phyloP scores from a whole-genome alignment of 148 eudicot species.

The Heliamphora exappendiculata region DNA sequence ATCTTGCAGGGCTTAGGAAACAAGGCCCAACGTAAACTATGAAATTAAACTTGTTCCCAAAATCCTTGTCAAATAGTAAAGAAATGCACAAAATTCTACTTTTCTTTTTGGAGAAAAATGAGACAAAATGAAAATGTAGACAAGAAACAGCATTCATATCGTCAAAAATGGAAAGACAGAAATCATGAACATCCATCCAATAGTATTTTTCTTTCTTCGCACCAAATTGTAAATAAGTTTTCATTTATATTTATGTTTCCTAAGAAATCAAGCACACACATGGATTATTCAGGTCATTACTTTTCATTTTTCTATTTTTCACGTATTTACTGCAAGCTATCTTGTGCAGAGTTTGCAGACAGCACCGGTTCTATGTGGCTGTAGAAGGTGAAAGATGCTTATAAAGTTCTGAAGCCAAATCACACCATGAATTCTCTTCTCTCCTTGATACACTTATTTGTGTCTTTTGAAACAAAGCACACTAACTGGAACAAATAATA shows the following conservation, averaged over 20 bases:
- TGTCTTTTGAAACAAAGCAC: neutral
- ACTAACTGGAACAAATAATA: neutral
- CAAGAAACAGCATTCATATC: neutral
- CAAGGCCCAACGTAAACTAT: no score
- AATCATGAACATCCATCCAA: neutral
- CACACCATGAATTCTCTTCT: neutral
- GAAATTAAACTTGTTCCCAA: no score
- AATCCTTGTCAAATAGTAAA: no score
- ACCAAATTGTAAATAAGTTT: neutral
- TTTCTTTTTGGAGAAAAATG: neutral
- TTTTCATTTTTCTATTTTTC: neutral
- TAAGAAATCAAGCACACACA: neutral
- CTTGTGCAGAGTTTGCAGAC: neutral
- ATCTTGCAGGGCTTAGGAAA: no score
- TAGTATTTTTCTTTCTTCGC: neutral
- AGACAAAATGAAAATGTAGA: neutral
- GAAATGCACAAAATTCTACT: no score
- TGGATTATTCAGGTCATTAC: neutral
- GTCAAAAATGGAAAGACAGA: neutral
- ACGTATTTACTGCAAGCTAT: neutral
- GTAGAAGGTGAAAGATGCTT: neutral
- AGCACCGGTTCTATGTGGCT: neutral
- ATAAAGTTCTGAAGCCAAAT: neutral
- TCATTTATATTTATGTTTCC: neutral
- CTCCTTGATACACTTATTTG: neutral